Conservation (phyloP, 257 asterid species). For the Fraxinus pennsylvanica region DNA sequence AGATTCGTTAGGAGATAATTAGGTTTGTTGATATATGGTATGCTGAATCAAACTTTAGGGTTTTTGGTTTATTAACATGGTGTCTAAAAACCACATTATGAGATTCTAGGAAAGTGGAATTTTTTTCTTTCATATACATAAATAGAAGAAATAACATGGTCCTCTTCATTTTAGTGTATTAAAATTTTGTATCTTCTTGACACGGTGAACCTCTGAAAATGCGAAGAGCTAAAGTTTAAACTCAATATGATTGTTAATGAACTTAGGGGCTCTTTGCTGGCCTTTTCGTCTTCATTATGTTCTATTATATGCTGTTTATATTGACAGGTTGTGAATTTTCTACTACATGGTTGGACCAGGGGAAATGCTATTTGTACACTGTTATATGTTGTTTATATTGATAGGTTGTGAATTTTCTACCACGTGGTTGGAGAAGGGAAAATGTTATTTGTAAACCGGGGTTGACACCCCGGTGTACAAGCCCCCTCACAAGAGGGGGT, state of each 20-base stretch:
- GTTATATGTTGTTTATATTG: not conserved
- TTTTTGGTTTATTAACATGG: not conserved
- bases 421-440: constrained; percentile 53
- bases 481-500: no score
- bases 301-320: not conserved
- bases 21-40: not conserved
- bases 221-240: not conserved
- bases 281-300: not conserved
- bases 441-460: no score
- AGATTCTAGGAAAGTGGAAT: no score
- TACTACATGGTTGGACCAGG: constrained; percentile 60
- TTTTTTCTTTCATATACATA: not conserved
- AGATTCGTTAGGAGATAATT: not conserved
- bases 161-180: not conserved
- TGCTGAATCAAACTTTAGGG: not conserved
- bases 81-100: not conserved
- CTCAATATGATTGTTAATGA: not conserved
- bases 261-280: not conserved
- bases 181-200: not conserved
- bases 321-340: constrained; percentile 72
- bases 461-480: no score
- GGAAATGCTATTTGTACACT: no score
- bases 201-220: not conserved
- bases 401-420: constrained; percentile 79
- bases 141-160: not conserved